phyloP scores from a whole-genome alignment of 768 basidiomycete genomes.

The Albatrellus ellisii region DNA sequence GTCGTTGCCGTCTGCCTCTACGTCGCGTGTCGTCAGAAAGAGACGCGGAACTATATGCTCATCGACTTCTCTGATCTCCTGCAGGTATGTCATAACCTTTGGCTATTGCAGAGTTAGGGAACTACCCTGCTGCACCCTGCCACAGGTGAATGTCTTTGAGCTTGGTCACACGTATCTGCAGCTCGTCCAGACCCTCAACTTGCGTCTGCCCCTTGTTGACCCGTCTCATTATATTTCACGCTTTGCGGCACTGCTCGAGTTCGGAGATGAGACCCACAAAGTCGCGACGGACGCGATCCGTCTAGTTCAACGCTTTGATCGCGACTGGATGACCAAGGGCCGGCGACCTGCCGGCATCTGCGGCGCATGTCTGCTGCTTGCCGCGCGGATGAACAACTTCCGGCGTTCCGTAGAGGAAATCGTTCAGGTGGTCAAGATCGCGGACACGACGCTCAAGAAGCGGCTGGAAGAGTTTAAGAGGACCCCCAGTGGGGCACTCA shows the following conservation, averaged over 20 bases:
- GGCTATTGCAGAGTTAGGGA: background rate
- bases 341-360: slow-evolving; percentile 95
- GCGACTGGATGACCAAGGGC: slow-evolving; percentile 96
- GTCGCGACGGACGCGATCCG: slow-evolving; percentile 91
- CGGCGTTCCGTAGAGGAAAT: slow-evolving; percentile 88
- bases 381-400: slow-evolving; percentile 98
- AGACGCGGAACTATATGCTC: slow-evolving; percentile 90
- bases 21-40: slow-evolving; percentile 82
- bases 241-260: slow-evolving; percentile 89
- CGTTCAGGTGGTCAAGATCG: slow-evolving; percentile 97
- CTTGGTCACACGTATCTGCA: slow-evolving; percentile 94
- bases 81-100: slow-evolving; percentile 35
- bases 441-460: slow-evolving; percentile 89
- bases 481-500: slow-evolving; percentile 76
- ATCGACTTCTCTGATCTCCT: slow-evolving; percentile 98
- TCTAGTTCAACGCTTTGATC: slow-evolving; percentile 85
- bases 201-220: slow-evolving; percentile 81
- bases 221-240: slow-evolving; percentile 95
- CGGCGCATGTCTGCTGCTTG: slow-evolving; percentile 87
- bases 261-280: slow-evolving; percentile 85
- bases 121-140: background rate
- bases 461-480: slow-evolving; percentile 90
- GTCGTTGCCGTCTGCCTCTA: slow-evolving; percentile 96
- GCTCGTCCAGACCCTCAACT: slow-evolving; percentile 76
- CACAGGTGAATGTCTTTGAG: slow-evolving; percentile 92